Evolutionary conservation across 73 alveolate genomes (phyloP).

Genomic region (Symbiodinium natans): DNA sequence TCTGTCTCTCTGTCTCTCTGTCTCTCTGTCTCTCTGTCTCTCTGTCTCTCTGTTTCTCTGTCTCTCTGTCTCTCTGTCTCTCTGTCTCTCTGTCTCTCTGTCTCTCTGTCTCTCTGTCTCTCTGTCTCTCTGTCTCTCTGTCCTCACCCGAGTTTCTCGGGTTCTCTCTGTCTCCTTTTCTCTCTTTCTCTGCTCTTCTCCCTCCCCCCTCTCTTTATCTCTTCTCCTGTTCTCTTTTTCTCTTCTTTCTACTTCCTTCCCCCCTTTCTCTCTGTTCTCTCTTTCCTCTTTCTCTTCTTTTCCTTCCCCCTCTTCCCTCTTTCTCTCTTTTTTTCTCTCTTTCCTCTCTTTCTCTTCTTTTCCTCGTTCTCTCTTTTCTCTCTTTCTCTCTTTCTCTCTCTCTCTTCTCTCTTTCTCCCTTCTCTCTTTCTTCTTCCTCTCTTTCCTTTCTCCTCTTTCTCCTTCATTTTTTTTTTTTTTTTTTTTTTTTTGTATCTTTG

Average conservation of each 20-base stretch:
- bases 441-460: neutral
- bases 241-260: neutral
- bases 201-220: neutral
- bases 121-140: neutral
- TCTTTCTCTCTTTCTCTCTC: neutral
- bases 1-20: neutral
- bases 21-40: neutral
- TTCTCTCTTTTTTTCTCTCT: neutral
- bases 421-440: neutral
- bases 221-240: neutral
- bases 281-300: neutral
- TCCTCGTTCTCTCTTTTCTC: neutral
- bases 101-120: slow-evolving; percentile 2
- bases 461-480: neutral
- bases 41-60: no score
- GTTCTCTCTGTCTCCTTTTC: neutral
- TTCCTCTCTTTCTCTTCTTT: no score
- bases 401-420: neutral
- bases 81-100: neutral
- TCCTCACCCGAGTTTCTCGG: neutral
- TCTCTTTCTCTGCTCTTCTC: neutral
- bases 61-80: neutral
- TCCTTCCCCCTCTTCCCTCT: neutral
- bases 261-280: neutral
- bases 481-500: no score